Percentiles rank a stretch among this genome's conserved stretches.
Evolutionary conservation across 441 rosid species (phyloP).

Genomic region (Jatropha multifida): DNA sequence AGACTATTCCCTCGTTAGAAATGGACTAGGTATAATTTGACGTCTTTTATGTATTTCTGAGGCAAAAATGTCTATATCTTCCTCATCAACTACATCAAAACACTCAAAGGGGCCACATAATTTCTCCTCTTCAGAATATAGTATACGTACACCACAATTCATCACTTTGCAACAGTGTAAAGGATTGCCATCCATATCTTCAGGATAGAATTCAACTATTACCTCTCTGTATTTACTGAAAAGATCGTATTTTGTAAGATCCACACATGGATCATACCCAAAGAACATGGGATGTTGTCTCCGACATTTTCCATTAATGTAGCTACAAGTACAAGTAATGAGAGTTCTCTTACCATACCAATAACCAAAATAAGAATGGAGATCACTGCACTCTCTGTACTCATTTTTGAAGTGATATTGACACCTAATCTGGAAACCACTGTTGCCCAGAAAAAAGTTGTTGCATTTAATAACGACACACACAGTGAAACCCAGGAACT

Average conservation of each 20-base stretch:
- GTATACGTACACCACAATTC: conserved; percentile 7
- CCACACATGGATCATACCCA: conserved; percentile 8
- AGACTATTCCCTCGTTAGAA: too few species aligned
- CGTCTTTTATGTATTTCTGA: too few species aligned
- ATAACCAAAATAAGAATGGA: background rate
- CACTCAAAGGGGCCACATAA: too few species aligned
- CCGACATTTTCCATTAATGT: background rate
- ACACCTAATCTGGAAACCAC: conserved; percentile 7
- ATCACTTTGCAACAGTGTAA: background rate
- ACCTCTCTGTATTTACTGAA: background rate
- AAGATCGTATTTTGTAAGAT: background rate
- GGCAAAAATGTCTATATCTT: background rate
- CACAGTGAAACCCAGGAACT: conserved; percentile 16
- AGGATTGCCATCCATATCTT: background rate
- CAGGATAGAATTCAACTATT: background rate
- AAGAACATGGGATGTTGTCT: background rate
- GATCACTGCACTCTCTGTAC: background rate
- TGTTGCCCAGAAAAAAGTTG: background rate
- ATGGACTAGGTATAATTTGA: too few species aligned
- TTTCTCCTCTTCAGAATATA: background rate
- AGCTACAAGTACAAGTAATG: background rate
- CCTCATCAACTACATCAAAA: background rate
- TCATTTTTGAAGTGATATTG: conserved; percentile 17
- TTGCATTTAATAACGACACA: conserved; percentile 2
- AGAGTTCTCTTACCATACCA: background rate